Evolutionary conservation across 2,329 filamentous ascomycete species (phyloP), one percentile per base, ranked within the genome.

Genomic region (Cordyceps cicadae): DNA sequence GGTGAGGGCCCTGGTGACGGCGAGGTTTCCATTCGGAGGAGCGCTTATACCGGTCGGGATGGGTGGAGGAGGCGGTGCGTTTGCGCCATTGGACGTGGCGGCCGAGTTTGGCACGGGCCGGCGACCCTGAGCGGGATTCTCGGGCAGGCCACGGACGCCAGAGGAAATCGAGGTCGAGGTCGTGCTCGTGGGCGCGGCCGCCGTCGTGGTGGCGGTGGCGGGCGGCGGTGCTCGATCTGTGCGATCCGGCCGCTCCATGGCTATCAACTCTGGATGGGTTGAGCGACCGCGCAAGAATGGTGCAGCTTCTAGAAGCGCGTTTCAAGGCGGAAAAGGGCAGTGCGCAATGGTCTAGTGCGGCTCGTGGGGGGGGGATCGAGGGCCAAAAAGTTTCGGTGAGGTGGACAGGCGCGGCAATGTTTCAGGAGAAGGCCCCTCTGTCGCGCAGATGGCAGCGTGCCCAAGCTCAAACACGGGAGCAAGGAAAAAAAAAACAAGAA

Each of bases 1-100:
- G 19, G 86, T 81, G 69, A 86, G 78, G 58, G 81, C 77, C 15
- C 74, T 71, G n/a, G 76, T 76, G 17, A 79, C 73, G 14, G 81
- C 79, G 52, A 85, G 71, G 15, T 75, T 78, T 34, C 77, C 75
- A 64, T 72, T 75, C 15, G 77, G 77, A 45, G 78, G 70, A 60
- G 77, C 73, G 72, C 78, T 75, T 69, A 80, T 77, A 59, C 80
- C 66, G 53, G 68, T 74, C 41, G 79, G 76, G 55, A 81, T 78
- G 29, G 80, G 79, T 19, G 76, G 76, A 43, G 76, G 74, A 45
- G 75, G 76, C 5, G 72, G 75, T 29, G 71, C 74, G 61, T 70
- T 70, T 63, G 70, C 77, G 54, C 74, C 74, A 64, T 77, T 78
- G 57, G 74, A 71, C 64, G 73, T 68, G 60, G 74, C 67, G 61